These are phyloP conservation scores for Passiflora organensis DNA, from an alignment of 345 rosid genomes.

Conservation along the genomic window DNA sequence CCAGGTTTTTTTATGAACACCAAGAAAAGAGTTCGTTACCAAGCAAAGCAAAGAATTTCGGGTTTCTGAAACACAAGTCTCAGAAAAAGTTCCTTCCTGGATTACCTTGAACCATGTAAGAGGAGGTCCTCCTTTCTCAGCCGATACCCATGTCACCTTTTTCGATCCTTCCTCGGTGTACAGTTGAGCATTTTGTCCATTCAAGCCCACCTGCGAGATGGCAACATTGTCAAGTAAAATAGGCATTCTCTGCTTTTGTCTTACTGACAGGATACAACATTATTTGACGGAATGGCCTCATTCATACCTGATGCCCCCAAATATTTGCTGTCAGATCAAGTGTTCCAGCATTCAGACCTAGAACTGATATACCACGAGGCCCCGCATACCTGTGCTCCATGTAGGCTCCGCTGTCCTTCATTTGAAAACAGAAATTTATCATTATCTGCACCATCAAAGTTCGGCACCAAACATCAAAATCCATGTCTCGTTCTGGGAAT, in stretches of 20 bases:
- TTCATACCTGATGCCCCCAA: slow-evolving; percentile 72
- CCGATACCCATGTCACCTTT: slow-evolving; percentile 42
- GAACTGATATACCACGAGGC: slow-evolving; percentile 49
- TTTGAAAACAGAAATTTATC: neutral
- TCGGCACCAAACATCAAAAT: neutral
- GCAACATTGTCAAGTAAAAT: neutral
- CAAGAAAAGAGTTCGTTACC: no score
- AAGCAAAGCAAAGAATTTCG: neutral
- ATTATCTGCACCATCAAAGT: slow-evolving; percentile 1
- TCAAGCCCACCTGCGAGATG: slow-evolving; percentile 49
- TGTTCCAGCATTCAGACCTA: slow-evolving; percentile 76
- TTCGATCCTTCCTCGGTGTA: slow-evolving; percentile 48
- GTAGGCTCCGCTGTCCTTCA: slow-evolving; percentile 87
- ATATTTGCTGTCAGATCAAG: slow-evolving; percentile 52
- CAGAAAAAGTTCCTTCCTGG: neutral
- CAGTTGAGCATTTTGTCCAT: slow-evolving; percentile 43
- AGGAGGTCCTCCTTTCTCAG: slow-evolving; percentile 30
- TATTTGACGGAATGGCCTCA: neutral
- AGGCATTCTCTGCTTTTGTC: neutral
- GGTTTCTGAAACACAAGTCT: no score
- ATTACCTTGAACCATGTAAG: slow-evolving; percentile 83
- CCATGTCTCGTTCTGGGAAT: neutral
- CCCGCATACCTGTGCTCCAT: slow-evolving; percentile 77
- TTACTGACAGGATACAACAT: neutral
- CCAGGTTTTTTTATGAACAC: no score